phyloP scores from a whole-genome alignment of 2,329 filamentous ascomycete species.

The Ceratocystis variospora region DNA sequence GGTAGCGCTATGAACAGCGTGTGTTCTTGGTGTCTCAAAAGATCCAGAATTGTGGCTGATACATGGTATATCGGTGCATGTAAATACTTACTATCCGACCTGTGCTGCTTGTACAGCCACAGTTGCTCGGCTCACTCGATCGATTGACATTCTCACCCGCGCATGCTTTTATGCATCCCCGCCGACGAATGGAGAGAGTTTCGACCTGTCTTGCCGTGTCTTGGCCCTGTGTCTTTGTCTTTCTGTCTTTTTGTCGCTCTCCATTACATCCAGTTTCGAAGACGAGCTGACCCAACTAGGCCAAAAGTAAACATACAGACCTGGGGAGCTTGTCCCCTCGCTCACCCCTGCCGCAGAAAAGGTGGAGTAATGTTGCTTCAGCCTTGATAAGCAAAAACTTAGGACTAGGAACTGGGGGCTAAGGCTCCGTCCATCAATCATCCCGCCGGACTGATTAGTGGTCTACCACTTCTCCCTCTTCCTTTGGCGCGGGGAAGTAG shows the following conservation, averaged over 20 bases:
- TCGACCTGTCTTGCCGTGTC: background rate
- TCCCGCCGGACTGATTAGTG: background rate
- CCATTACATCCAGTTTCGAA: background rate
- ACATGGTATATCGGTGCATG: background rate
- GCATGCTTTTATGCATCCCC: background rate
- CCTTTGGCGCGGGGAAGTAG: background rate
- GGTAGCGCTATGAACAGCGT: slow-evolving; percentile 1
- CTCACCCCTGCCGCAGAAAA: background rate
- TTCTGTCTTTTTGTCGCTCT: background rate
- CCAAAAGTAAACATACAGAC: background rate
- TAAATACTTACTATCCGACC: background rate
- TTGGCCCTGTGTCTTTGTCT: background rate
- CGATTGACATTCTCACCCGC: background rate
- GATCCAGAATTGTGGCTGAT: slow-evolving; percentile 9
- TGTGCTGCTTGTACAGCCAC: slow-evolving; percentile 6
- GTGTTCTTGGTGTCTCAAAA: slow-evolving; percentile 8
- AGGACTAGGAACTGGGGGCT: background rate
- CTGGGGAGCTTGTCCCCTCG: background rate
- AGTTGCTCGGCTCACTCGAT: background rate
- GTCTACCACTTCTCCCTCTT: background rate
- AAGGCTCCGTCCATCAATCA: background rate
- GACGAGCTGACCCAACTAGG: background rate
- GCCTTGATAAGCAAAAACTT: background rate
- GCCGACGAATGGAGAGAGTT: background rate
- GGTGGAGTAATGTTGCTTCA: background rate